These are phyloP conservation scores for Colletotrichum australisinense DNA, from an alignment of 2,329 filamentous ascomycete genomes.

Conservation along the genomic window DNA sequence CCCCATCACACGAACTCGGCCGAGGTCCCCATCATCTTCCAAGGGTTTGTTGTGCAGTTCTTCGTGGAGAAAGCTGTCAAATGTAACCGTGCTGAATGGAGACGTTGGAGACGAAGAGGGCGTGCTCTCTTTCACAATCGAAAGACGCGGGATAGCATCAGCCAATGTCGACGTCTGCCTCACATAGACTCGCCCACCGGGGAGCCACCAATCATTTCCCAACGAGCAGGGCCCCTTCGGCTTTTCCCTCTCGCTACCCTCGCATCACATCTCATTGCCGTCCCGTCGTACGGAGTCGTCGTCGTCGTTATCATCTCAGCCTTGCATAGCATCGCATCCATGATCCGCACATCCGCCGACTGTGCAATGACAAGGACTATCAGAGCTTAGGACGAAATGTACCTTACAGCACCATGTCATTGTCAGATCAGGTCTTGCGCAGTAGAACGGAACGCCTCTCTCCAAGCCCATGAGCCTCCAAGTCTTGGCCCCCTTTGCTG, in stretches of 20 bases:
- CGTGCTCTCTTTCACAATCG: neutral
- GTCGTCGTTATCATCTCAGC: constrained; percentile 21
- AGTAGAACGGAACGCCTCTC: neutral
- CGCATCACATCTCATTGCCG: neutral
- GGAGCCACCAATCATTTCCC: neutral
- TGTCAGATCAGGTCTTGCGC: neutral
- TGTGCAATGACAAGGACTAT: too few relatives aligned
- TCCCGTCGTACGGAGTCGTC: neutral
- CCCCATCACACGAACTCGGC: neutral
- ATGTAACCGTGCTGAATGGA: neutral
- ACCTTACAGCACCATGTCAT: neutral
- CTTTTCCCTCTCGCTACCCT: neutral
- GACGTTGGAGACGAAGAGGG: neutral
- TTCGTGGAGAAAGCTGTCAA: neutral
- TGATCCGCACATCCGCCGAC: neutral
- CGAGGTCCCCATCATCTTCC: constrained; percentile 1
- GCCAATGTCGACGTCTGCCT: neutral
- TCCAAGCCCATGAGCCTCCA: neutral
- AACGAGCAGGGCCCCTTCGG: neutral
- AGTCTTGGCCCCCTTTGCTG: neutral
- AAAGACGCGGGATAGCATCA: neutral
- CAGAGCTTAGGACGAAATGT: too few relatives aligned
- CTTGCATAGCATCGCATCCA: constrained; percentile 2
- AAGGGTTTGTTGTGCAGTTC: neutral
- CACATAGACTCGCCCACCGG: neutral